Percentiles rank a stretch among this genome's conserved stretches.
Evolutionary conservation across 2,329 filamentous ascomycete genomes (phyloP).

Genomic region (Botrytis fabae): DNA sequence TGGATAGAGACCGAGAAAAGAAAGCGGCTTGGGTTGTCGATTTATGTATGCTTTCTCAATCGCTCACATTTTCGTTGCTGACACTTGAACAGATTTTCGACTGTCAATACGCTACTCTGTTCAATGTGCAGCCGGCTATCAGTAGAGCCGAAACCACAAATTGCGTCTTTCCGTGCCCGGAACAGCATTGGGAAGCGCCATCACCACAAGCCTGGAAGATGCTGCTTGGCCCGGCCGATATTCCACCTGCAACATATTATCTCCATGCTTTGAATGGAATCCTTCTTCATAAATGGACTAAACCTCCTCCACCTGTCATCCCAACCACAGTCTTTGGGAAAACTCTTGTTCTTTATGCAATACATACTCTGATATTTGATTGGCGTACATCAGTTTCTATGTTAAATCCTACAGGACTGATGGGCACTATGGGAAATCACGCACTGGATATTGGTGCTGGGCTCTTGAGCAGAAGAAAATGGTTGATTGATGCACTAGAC

Average conservation of each 20-base stretch:
- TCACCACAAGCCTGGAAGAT: constrained; percentile 33
- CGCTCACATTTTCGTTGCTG: neutral
- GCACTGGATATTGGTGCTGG: constrained; percentile 36
- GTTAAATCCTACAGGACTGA: constrained; percentile 38
- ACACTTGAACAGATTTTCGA: constrained; percentile 33
- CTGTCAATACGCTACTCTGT: constrained; percentile 37
- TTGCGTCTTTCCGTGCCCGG: constrained; percentile 36
- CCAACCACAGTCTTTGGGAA: constrained; percentile 34
- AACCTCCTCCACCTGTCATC: constrained; percentile 34
- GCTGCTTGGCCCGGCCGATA: constrained; percentile 30
- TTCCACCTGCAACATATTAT: constrained; percentile 34
- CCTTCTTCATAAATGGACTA: constrained; percentile 36
- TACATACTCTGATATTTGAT: constrained; percentile 39
- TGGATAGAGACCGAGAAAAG: constrained; percentile 39
- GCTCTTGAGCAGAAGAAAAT: constrained; percentile 26
- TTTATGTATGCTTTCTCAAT: constrained; percentile 33
- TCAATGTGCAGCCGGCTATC: constrained; percentile 38
- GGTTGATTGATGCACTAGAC: constrained; percentile 36
- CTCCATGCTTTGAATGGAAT: constrained; percentile 38
- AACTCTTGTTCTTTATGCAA: constrained; percentile 36
- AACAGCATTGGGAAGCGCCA: constrained; percentile 35
- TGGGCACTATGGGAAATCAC: constrained; percentile 34
- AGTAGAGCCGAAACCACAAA: constrained; percentile 39
- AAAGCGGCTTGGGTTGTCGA: constrained; percentile 36
- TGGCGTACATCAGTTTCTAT: constrained; percentile 37